Evolutionary conservation across 768 basidiomycete species (phyloP).

Genomic region (Suillus clintonianus): DNA sequence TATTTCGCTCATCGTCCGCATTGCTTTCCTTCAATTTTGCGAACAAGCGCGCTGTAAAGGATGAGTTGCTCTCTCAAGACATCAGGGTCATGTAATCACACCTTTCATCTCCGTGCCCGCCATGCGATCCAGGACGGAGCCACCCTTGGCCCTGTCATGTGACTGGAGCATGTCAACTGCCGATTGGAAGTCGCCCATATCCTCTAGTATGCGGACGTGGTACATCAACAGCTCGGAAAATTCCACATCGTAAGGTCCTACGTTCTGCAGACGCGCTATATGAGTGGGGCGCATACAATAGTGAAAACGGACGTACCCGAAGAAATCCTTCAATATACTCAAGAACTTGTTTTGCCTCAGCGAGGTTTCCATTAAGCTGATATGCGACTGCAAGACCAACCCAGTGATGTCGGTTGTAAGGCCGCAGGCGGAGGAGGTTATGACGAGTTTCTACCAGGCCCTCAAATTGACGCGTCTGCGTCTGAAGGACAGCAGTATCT

Average conservation of each 20-base stretch:
- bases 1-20: constrained; percentile 13
- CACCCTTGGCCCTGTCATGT: constrained; percentile 53
- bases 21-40: constrained; percentile 45
- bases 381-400: constrained; percentile 85
- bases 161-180: constrained; percentile 65
- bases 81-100: constrained; percentile 22
- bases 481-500: constrained; percentile 86
- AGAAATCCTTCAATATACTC: constrained; percentile 70
- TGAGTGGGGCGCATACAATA: neutral
- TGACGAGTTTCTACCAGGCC: constrained; percentile 80
- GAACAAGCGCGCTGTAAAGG: constrained; percentile 69
- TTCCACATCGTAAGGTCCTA: constrained; percentile 78
- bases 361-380: constrained; percentile 75
- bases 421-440: constrained; percentile 76
- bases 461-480: constrained; percentile 82
- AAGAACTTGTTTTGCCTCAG: constrained; percentile 70
- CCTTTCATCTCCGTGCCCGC: constrained; percentile 71
- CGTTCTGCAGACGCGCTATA: constrained; percentile 47
- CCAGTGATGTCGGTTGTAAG: constrained; percentile 88
- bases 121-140: constrained; percentile 70
- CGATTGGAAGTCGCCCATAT: constrained; percentile 60
- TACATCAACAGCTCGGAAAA: constrained; percentile 83
- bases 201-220: constrained; percentile 72
- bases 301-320: constrained; percentile 48
- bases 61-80: constrained; percentile 5